Percentiles rank a stretch among this genome's conserved stretches.
These are phyloP conservation scores for Phytopythium chamaehyphon DNA, from an alignment of 352 stramenopile genomes.

Conservation along the genomic window DNA sequence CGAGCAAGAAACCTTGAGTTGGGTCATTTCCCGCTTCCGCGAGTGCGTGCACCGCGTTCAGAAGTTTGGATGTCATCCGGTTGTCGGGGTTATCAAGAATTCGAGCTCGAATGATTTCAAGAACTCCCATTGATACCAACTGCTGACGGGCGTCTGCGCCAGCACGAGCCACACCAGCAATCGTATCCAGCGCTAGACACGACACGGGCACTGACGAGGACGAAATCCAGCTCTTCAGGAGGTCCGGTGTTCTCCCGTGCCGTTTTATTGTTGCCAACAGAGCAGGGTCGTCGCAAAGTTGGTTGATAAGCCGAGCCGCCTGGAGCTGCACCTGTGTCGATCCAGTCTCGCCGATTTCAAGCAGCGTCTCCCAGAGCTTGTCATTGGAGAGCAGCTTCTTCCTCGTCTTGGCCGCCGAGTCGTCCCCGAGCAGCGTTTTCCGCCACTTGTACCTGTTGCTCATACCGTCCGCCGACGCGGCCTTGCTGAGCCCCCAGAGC, in stretches of 20 bases:
- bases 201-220: slow-evolving; percentile 26
- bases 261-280: slow-evolving; percentile 12
- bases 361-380: slow-evolving; percentile 44
- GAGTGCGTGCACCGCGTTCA: slow-evolving; percentile 47
- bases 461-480: slow-evolving; percentile 27
- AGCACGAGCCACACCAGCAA: slow-evolving; percentile 28
- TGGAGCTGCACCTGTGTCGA: slow-evolving; percentile 39
- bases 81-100: slow-evolving; percentile 35
- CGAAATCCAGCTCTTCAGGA: slow-evolving; percentile 44
- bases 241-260: slow-evolving; percentile 15
- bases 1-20: slow-evolving; percentile 26
- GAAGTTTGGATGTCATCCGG: slow-evolving; percentile 41
- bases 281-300: slow-evolving; percentile 36
- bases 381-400: slow-evolving; percentile 47
- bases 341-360: slow-evolving; percentile 15
- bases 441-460: slow-evolving; percentile 46
- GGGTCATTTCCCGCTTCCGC: slow-evolving; percentile 14
- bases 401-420: slow-evolving; percentile 41
- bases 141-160: slow-evolving; percentile 31
- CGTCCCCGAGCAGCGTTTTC: slow-evolving; percentile 58
- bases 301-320: slow-evolving; percentile 30
- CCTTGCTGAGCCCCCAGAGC: slow-evolving; percentile 56
- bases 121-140: slow-evolving; percentile 27
- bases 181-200: slow-evolving; percentile 32
- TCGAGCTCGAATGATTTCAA: slow-evolving; percentile 39